Evolutionary conservation across 2,329 filamentous ascomycete genomes (phyloP), one percentile per base, ranked within the genome.

Genomic region (Chaetomiaceae sp.): DNA sequence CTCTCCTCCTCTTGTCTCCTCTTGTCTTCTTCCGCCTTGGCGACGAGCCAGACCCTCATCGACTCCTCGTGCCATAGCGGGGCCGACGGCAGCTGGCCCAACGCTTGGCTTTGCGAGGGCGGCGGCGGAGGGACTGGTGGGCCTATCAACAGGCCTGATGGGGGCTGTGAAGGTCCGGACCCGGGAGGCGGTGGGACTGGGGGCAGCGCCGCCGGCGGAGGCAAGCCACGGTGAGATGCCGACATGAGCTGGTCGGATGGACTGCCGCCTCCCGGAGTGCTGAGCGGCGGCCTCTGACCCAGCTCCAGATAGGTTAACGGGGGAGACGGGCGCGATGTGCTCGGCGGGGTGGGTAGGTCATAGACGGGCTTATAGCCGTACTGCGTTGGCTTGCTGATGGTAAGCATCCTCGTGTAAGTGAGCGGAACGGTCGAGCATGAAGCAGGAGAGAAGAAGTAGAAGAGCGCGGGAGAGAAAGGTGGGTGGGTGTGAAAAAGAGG

Each of bases 1-100:
- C 75, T 83, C 65, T 88, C 84, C 64, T 88, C 84, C 64, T 89
- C 84, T 65, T 88, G 84, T 60, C 70, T 81, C 50, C 81, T 75
- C 60, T 74, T 79, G 59, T 89, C 85, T 60, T 89, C 85, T 63
- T 89, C 86, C 1, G 79, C 71, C 63, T 83, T 87, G 43, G 84
- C 81, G 45, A 76, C 67, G 18, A 88, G 68, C 84, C 84, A 89
- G 45, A 74, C 76, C 51, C 76, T 79, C 81, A 86, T 85, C 3
- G 80, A 76, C 30, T 88, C 84, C 58, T 87, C 83, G 59, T 83
- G 78, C 76, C 82, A 85, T 61, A 81, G 76, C 33, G 77, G 74
- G 22, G 83, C 80, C 24, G 77, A 71, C n/a, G 83, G 83, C 32
- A 86, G 67, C 49, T 78, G 72, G 27, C 71, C 73, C 48, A 75